Evolutionary conservation across 345 rosid genomes (phyloP).

Genomic region (Firmiana major): DNA sequence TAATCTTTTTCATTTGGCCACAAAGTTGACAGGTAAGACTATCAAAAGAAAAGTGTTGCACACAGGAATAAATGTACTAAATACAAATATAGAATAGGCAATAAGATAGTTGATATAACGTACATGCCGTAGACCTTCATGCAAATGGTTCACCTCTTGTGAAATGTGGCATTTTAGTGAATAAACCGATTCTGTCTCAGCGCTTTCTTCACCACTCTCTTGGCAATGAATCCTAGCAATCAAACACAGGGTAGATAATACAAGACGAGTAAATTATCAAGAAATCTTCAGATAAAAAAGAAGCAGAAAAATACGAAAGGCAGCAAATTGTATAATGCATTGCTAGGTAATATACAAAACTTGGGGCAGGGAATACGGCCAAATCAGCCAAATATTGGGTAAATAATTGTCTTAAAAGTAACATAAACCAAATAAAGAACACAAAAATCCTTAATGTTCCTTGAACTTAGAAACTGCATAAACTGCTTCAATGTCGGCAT

Average conservation of each 20-base stretch:
- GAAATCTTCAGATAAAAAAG: not conserved
- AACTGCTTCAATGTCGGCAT: not conserved
- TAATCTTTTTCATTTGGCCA: not conserved
- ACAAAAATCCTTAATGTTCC: not conserved
- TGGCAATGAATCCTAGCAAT: conserved; percentile 75
- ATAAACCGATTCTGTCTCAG: conserved; percentile 82
- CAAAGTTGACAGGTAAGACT: not conserved
- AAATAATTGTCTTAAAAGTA: not conserved
- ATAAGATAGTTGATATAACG: conserved; percentile 25
- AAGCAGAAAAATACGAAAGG: not conserved
- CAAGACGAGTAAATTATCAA: not conserved
- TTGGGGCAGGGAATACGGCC: not conserved
- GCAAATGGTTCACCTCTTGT: conserved; percentile 97
- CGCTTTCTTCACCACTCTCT: conserved; percentile 85
- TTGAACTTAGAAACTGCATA: conserved; percentile 3
- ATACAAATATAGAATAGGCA: not conserved
- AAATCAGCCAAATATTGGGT: not conserved
- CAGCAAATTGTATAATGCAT: not conserved
- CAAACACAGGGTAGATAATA: conserved; percentile 10
- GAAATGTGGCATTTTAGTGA: conserved; percentile 98
- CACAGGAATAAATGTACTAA: not conserved
- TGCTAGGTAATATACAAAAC: not conserved
- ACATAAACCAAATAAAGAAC: not conserved
- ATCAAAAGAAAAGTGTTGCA: not conserved
- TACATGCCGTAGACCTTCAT: conserved; percentile 96